These are phyloP conservation scores for Boletus patriciae DNA, from an alignment of 768 basidiomycete genomes.

Conservation along the genomic window DNA sequence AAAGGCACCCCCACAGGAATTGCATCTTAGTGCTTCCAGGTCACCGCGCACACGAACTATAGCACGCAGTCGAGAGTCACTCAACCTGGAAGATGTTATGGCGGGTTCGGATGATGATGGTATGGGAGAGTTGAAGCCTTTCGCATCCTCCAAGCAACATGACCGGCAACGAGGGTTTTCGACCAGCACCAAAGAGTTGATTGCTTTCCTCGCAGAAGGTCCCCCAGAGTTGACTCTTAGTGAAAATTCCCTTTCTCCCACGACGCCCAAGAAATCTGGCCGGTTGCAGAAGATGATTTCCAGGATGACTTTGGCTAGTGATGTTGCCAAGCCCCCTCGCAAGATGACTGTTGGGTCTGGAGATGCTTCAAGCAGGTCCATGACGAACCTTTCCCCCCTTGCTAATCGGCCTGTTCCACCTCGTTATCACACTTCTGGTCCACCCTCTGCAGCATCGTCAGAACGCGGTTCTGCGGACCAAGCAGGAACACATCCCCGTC, in stretches of 20 bases:
- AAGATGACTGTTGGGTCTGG: conserved; percentile 29
- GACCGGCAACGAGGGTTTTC: conserved; percentile 42
- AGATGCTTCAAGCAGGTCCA: conserved; percentile 33
- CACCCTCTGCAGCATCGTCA: conserved; percentile 46
- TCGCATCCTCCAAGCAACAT: conserved; percentile 43
- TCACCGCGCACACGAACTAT: conserved; percentile 44
- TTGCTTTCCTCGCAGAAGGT: conserved; percentile 59
- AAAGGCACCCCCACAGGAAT: conserved; percentile 29
- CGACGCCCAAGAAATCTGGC: conserved; percentile 47
- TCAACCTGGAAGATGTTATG: conserved; percentile 78
- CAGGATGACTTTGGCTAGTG: conserved; percentile 56
- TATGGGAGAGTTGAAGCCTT: conserved; percentile 23
- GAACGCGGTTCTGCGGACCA: conserved; percentile 28
- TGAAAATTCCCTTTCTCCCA: conserved; percentile 44
- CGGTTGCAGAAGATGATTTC: conserved; percentile 84
- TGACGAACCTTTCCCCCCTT: conserved; percentile 46
- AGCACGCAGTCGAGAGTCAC: conserved; percentile 60
- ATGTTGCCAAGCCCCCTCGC: conserved; percentile 32
- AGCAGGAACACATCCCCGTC: conserved; percentile 19
- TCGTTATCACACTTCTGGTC: conserved; percentile 47
- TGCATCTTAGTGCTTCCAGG: conserved; percentile 28
- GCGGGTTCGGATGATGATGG: conserved; percentile 65
- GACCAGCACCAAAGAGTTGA: conserved; percentile 46
- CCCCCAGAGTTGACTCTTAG: conserved; percentile 45
- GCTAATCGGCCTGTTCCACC: conserved; percentile 64